Evolutionary conservation across 2,329 filamentous ascomycete species (phyloP).

Genomic region (Cordyceps fumosorosea): DNA sequence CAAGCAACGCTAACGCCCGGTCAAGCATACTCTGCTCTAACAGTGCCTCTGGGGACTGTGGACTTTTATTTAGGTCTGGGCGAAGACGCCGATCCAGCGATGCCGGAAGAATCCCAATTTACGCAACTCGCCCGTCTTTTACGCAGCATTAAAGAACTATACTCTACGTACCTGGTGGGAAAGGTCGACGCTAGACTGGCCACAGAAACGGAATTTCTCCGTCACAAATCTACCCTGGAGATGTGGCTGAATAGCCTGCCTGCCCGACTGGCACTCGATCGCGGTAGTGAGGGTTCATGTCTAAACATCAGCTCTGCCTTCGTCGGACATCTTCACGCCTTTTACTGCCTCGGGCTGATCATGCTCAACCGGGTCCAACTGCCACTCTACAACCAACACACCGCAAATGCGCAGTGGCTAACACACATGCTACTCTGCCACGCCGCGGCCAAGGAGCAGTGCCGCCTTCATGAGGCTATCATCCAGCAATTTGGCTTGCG

Average conservation of each 20-base stretch:
- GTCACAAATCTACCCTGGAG: not conserved
- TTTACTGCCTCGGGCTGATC: not conserved
- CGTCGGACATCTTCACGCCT: not conserved
- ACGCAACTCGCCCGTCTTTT: not conserved
- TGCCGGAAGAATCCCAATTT: not conserved
- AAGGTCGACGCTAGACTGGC: not conserved
- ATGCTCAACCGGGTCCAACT: slow-evolving; percentile 5
- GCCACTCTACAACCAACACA: not conserved
- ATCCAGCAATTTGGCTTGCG: not conserved
- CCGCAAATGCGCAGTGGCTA: not conserved
- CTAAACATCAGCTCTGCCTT: not conserved
- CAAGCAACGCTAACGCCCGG: not conserved
- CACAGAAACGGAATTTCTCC: not conserved
- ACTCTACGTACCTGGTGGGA: slow-evolving; percentile 1
- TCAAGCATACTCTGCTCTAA: not conserved
- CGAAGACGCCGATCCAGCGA: not conserved
- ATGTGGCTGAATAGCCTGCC: not conserved
- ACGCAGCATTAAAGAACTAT: not conserved
- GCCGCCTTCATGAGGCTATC: not conserved
- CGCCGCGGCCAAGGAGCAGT: not conserved
- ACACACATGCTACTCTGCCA: not conserved
- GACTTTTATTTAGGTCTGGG: not conserved
- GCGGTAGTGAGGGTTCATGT: not conserved
- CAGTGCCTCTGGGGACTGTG: not conserved
- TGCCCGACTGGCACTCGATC: not conserved